phyloP scores from a whole-genome alignment of 805 yeast species.

The Metschnikowia borealis region DNA sequence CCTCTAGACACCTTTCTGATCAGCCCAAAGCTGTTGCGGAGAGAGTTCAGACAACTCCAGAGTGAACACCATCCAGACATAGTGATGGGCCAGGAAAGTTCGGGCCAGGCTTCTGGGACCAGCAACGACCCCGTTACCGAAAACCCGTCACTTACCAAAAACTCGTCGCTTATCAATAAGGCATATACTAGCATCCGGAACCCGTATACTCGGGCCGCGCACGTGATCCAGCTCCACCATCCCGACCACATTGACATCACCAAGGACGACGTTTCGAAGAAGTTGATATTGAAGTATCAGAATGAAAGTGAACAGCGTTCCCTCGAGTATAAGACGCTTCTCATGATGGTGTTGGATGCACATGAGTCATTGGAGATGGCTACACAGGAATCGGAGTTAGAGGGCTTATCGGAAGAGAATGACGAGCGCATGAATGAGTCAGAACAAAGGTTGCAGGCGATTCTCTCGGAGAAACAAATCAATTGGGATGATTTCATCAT shows the following conservation, averaged over 20 bases:
- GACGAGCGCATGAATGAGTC: conserved; percentile 48
- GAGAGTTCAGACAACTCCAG: conserved; percentile 74
- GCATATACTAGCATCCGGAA: conserved; percentile 71
- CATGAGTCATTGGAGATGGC: conserved; percentile 80
- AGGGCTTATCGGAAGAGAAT: conserved; percentile 50
- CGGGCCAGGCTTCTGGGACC: conserved; percentile 6
- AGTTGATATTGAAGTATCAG: conserved; percentile 41
- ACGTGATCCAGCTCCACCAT: conserved; percentile 32
- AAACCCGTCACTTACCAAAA: conserved; percentile 45
- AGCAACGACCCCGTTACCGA: conserved; percentile 50
- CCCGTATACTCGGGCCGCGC: conserved; percentile 59
- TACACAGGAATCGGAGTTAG: conserved; percentile 53
- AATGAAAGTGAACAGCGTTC: conserved; percentile 26
- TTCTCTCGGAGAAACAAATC: conserved; percentile 37
- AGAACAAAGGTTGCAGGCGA: conserved; percentile 42
- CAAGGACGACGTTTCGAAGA: conserved; percentile 51
- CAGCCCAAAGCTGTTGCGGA: conserved; percentile 53
- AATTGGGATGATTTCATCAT: conserved; percentile 58
- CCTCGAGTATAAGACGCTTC: conserved; percentile 46
- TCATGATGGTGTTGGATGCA: conserved; percentile 76
- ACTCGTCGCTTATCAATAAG: conserved; percentile 53
- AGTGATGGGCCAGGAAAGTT: conserved; percentile 26
- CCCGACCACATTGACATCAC: conserved; percentile 48
- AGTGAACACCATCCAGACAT: conserved; percentile 80
- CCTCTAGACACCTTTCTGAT: conserved; percentile 56